Evolutionary conservation across 2,329 filamentous ascomycete genomes (phyloP).

Genomic region (Aureobasidium sp.): DNA sequence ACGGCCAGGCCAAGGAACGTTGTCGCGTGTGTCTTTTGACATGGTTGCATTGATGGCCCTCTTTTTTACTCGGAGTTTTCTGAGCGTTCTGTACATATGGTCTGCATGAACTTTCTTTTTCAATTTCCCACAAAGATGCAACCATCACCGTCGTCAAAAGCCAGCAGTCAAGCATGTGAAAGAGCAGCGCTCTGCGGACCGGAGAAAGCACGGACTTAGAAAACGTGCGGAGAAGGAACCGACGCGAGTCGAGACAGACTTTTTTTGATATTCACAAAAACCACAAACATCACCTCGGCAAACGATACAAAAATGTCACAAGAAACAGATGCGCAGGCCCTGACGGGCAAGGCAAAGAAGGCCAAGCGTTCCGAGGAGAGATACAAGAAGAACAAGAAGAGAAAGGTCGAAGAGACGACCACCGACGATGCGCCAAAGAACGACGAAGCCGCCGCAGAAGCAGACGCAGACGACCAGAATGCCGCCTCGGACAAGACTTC

Average conservation of each 20-base stretch:
- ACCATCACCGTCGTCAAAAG: neutral
- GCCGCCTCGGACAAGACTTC: constrained; percentile 14
- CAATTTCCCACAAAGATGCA: neutral
- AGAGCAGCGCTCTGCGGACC: neutral
- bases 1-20: neutral
- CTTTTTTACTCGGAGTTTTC: neutral
- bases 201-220: constrained; percentile 9
- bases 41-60: neutral
- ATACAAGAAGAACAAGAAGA: constrained; percentile 27
- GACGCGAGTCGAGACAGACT: neutral
- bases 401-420: constrained; percentile 20
- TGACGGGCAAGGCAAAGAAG: constrained; percentile 28
- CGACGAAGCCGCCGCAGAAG: constrained; percentile 13
- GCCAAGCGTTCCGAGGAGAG: constrained; percentile 28
- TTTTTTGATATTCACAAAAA: neutral
- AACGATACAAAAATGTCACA: constrained; percentile 19
- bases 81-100: constrained; percentile 11
- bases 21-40: neutral
- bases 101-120: constrained; percentile 6
- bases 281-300: neutral
- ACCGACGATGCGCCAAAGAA: constrained; percentile 16
- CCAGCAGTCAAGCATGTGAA: constrained; percentile 3
- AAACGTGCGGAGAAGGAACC: neutral
- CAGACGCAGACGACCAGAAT: constrained; percentile 11
- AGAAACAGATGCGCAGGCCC: constrained; percentile 19